Base-by-base conservation (phyloP, 2,329 filamentous ascomycete species). In the Cryphonectria parasitica region DNA sequence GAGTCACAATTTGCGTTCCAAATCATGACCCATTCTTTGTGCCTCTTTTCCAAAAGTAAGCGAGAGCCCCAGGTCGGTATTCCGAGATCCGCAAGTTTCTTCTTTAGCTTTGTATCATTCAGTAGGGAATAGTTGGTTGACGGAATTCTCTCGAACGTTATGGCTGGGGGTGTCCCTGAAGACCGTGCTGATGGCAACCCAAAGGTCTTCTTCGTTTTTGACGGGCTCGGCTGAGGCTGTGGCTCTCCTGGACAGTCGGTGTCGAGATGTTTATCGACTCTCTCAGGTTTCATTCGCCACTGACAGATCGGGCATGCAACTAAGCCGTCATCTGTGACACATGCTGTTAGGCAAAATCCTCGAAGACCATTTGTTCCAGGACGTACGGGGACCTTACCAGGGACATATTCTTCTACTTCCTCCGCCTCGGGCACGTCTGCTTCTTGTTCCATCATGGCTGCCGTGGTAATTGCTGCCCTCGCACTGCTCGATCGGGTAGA, bases 1-100 rank as follows among this genome's bases (percentile, higher is more conserved):
- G 95, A 92, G 80, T 99, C 96, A 81, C 94, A 97, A 78, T 99
- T 99, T 15, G 97, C 93, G 79, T 99, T 99, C 92, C 94, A 98
- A 25, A 99, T 82, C 52, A 96, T 98, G 66, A 96, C 87, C 95
- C 95, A 99, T 80, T 99, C 96, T 34, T 89, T 93, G 77, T 98
- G 95, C 25, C 97, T 88, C 74, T 87, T 88, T 78, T 95, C 91
- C 68, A 98, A 84, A 1, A 95, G 84, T 62, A 86, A 83, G 62
- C 91, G 91, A 0, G 86, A 80, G 0, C 96, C 96, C 71, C 83
- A 85, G 13, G 85, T 87, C 0, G 93, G 91, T 69, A 98, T 90
- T 0, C 95, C 94, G 1, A 96, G 84, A 2, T 97, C 94, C 25
- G 84, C 79, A 58, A 99, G 83, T 80, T 97, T 98, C 77, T 93